A percentile compares a stretch with the other conserved stretches of the same genome.
Evolutionary conservation across 371 early-diverging fungal species (phyloP).

Genomic region (Saksenaea vasiformis): DNA sequence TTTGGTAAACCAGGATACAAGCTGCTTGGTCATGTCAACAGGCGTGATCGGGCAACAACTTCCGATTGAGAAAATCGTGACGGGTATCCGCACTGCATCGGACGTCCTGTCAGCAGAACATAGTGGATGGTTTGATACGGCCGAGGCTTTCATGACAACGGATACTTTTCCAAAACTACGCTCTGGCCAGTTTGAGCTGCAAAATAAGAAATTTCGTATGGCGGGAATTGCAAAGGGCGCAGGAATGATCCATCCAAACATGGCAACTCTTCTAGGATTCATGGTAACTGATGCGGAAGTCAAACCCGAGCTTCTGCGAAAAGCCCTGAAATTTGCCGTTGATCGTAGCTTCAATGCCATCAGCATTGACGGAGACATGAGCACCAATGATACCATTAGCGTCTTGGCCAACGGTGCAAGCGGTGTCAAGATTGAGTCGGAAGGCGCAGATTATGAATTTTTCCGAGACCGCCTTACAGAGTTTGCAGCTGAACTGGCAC

Average conservation of each 20-base stretch:
- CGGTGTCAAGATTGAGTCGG: constrained; percentile 45
- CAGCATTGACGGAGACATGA: constrained; percentile 93
- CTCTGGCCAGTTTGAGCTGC: constrained; percentile 60
- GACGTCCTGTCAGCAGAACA: constrained; percentile 58
- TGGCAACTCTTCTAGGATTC: constrained; percentile 90
- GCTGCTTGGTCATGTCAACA: constrained; percentile 90
- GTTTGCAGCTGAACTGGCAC: constrained; percentile 83
- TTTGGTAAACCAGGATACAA: constrained; percentile 36
- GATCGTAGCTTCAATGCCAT: constrained; percentile 95
- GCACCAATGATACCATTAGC: constrained; percentile 92
- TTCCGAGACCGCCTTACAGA: constrained; percentile 77
- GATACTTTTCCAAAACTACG: constrained; percentile 94
- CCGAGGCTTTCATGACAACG: constrained; percentile 93
- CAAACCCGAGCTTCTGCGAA: constrained; percentile 60
- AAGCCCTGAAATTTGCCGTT: constrained; percentile 78
- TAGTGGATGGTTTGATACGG: constrained; percentile 77
- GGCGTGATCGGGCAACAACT: constrained; percentile 96
- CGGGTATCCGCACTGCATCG: constrained; percentile 64
- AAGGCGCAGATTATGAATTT: constrained; percentile 58
- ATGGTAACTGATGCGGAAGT: constrained; percentile 86
- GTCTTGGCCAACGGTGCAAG: constrained; percentile 88
- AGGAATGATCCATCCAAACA: constrained; percentile 94
- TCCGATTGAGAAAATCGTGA: constrained; percentile 79
- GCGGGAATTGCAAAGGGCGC: constrained; percentile 96
- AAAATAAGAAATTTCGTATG: constrained; percentile 65